phyloP scores from a whole-genome alignment of 1,284 basidiomycete genomes.

The Quambalaria eucalypti region DNA sequence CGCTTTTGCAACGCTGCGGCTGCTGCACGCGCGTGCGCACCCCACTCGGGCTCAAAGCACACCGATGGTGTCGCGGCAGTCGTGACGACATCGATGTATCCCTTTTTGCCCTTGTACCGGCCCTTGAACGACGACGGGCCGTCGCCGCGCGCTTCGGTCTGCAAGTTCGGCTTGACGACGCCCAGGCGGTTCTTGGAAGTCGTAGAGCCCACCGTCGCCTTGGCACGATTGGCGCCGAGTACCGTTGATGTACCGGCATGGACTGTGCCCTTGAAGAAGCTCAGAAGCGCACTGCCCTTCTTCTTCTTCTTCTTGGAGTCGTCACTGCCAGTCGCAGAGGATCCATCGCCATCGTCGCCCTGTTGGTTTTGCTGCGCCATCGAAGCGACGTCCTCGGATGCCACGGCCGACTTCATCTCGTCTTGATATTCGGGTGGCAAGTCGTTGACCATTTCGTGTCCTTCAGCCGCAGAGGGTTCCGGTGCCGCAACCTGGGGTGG shows the following conservation, averaged over 20 bases:
- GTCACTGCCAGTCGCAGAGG: slow-evolving; percentile 11
- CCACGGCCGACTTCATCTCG: slow-evolving; percentile 24
- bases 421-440: slow-evolving; percentile 33
- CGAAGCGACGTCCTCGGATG: slow-evolving; percentile 19
- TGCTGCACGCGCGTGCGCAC: slow-evolving; percentile 11
- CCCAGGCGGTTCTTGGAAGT: slow-evolving; percentile 39
- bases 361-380: slow-evolving; percentile 5
- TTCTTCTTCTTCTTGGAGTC: slow-evolving; percentile 18
- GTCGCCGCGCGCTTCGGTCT: slow-evolving; percentile 15
- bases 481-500: slow-evolving; percentile 38
- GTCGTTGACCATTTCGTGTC: slow-evolving; percentile 14
- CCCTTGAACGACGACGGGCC: slow-evolving; percentile 35
- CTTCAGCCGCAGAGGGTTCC: slow-evolving; percentile 17
- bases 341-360: slow-evolving; percentile 17
- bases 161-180: slow-evolving; percentile 25
- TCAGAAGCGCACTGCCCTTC: slow-evolving; percentile 25
- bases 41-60: slow-evolving; percentile 22
- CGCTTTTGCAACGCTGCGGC: slow-evolving; percentile 3
- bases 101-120: slow-evolving; percentile 36
- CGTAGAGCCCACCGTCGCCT: slow-evolving; percentile 35
- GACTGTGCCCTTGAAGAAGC: slow-evolving; percentile 35
- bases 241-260: slow-evolving; percentile 33
- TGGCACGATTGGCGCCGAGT: slow-evolving; percentile 43
- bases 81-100: slow-evolving; percentile 37
- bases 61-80: slow-evolving; percentile 43